phyloP scores from a whole-genome alignment of 768 basidiomycete species.

The Suillus fuscotomentosus region DNA sequence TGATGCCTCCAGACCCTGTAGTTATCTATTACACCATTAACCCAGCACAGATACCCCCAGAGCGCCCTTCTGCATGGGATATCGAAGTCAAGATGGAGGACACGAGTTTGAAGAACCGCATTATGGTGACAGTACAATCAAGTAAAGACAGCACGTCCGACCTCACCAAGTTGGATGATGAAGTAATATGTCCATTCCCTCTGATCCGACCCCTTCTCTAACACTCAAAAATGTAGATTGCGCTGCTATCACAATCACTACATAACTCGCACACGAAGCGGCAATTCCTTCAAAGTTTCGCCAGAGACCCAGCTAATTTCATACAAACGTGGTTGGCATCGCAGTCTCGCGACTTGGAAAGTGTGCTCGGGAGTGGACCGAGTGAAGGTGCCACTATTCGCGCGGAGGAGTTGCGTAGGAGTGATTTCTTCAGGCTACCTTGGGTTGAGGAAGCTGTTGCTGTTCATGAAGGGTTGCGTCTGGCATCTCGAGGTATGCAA shows the following conservation, averaged over 20 bases:
- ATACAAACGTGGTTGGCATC: constrained; percentile 91
- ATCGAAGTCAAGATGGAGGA: constrained; percentile 90
- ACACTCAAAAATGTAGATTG: constrained; percentile 51
- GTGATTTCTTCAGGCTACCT: constrained; percentile 87
- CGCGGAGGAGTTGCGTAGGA: constrained; percentile 86
- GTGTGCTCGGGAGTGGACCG: constrained; percentile 83
- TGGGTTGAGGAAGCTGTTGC: constrained; percentile 92
- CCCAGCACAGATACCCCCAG: constrained; percentile 59
- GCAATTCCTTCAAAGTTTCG: constrained; percentile 82
- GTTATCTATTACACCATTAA: constrained; percentile 76
- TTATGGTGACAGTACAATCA: constrained; percentile 67
- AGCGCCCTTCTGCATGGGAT: constrained; percentile 79
- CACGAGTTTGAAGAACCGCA: constrained; percentile 63
- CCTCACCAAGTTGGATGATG: constrained; percentile 79
- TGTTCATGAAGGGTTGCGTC: constrained; percentile 76
- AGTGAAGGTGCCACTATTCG: constrained; percentile 75
- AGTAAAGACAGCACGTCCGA: constrained; percentile 70
- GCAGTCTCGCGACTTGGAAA: constrained; percentile 89
- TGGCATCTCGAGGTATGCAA: constrained; percentile 52
- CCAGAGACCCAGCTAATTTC: constrained; percentile 73
- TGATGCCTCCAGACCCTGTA: constrained; percentile 77
- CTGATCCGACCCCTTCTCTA: constrained; percentile 12
- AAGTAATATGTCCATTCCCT: constrained; percentile 47
- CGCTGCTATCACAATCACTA: constrained; percentile 79
- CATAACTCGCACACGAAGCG: constrained; percentile 86